Percentiles rank a stretch among this genome's conserved stretches.
These are phyloP conservation scores for Ensete glaucum DNA, from an alignment of 176 grass and related monocot genomes.

Conservation along the genomic window DNA sequence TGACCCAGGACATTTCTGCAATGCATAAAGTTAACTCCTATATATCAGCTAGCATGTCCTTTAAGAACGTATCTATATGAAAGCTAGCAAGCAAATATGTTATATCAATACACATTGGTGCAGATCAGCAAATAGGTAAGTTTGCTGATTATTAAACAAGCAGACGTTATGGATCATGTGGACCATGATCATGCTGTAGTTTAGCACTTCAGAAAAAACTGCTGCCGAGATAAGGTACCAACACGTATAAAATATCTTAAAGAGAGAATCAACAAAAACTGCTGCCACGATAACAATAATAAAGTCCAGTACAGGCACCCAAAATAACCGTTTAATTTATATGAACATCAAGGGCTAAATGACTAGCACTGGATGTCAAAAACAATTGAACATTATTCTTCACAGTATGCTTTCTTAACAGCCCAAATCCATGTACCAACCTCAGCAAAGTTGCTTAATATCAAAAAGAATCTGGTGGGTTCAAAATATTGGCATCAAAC, in stretches of 20 bases:
- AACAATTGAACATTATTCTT: too few species aligned
- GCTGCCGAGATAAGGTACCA: too few species aligned
- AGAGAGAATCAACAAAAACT: background rate
- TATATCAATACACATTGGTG: background rate
- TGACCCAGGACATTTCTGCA: conserved; percentile 55
- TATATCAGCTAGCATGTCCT: conserved; percentile 10
- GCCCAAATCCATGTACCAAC: background rate
- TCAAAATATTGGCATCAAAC: too few species aligned
- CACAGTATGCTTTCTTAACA: too few species aligned
- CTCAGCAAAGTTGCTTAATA: background rate
- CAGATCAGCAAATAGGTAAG: background rate
- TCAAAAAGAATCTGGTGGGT: background rate
- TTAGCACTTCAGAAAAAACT: background rate
- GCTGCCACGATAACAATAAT: background rate
- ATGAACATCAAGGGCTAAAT: too few species aligned
- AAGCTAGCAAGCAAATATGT: background rate
- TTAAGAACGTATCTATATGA: background rate
- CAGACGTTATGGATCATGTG: background rate
- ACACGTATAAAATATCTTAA: background rate
- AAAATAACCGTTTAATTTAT: too few species aligned
- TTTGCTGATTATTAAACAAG: background rate
- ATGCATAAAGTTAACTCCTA: conserved; percentile 16
- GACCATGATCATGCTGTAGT: background rate
- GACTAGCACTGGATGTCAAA: too few species aligned
- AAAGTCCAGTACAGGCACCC: too few species aligned